Percentiles rank a stretch among this genome's conserved stretches.
Evolutionary conservation across 169 alveolate species (phyloP).

Genomic region (Pseudocohnilembus persalinus): DNA sequence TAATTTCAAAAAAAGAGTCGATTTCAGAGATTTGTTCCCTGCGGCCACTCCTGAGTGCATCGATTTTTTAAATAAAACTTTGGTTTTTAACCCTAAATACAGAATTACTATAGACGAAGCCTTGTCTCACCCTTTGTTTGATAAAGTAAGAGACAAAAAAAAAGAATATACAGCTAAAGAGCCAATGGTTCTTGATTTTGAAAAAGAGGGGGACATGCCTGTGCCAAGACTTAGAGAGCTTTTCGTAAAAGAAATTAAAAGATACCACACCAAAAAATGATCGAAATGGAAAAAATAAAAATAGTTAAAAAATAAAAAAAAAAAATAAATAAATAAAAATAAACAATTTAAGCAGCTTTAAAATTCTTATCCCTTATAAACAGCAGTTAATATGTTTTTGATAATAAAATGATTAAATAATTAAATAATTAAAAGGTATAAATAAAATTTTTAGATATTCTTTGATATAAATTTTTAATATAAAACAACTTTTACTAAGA

Average conservation of each 20-base stretch:
- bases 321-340: too few species aligned
- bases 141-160: constrained; percentile 54
- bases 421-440: too few species aligned
- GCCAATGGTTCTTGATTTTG: constrained; percentile 56
- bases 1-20: constrained; percentile 52
- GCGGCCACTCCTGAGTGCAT: constrained; percentile 80
- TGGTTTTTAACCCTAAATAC: constrained; percentile 92
- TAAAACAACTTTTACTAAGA: too few species aligned
- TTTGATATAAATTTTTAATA: too few species aligned
- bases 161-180: constrained; percentile 45
- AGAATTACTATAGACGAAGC: constrained; percentile 95
- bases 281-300: too few species aligned
- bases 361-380: too few species aligned
- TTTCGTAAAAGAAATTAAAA: constrained; percentile 53
- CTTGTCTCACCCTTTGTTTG: constrained; percentile 89
- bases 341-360: too few species aligned
- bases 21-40: constrained; percentile 67
- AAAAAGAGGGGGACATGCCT: constrained; percentile 53
- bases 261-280: constrained; percentile 10
- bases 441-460: too few species aligned
- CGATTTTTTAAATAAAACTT: constrained; percentile 90
- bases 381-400: too few species aligned
- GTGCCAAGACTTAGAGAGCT: constrained; percentile 59
- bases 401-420: too few species aligned
- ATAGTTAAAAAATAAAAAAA: constrained; percentile 70